Evolutionary conservation across 345 rosid genomes (phyloP), one percentile per base, ranked within the genome.

Genomic region (Alliaria petiolata): DNA sequence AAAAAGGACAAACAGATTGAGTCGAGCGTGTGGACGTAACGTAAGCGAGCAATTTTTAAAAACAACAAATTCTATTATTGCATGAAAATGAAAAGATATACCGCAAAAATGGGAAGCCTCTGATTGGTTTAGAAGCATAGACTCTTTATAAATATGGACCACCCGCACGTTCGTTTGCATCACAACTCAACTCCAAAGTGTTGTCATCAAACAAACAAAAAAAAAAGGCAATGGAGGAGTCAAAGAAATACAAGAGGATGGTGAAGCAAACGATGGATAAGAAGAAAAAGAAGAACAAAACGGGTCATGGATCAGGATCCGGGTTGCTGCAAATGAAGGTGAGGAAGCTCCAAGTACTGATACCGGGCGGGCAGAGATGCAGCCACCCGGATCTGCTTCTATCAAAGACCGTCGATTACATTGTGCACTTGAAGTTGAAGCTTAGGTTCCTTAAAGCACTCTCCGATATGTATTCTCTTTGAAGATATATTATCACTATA

Each of bases 351-450:
- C 91, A 81, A 76, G 76, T 67, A 75, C 73, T 91, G 57, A 79
- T 91, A 35, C 97, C 96, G 4, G 97, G 90, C 19, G 96, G 90
- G 50, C 20, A 56, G 62, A 85, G 76, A 72, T 70, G 74, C 26
- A 53, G 84, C 82, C 82, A 78, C 31, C 81, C 89, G 75, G 90
- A 87, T 76, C 71, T 71, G 16, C 91, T 91, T 20, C 79, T 85
- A 22, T 51, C 72, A 31, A 83, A 54, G 72, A 83, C 97, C 3
- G 89, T 86, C 0, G 81, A 91, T 62, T 87, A 89, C 69, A 87
- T 91, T 65, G 30, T 81, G 80, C 83, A 81, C 42, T 72, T 91
- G 83, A 79, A 79, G 86, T 76, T 81, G 57, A 90, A 86, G 80
- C 69, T 91, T 65, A 43, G 79, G 62, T 55, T 83, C 16, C 74